Conservation (phyloP, 495 filamentous ascomycete species). For the Jackrogersella minutella region DNA sequence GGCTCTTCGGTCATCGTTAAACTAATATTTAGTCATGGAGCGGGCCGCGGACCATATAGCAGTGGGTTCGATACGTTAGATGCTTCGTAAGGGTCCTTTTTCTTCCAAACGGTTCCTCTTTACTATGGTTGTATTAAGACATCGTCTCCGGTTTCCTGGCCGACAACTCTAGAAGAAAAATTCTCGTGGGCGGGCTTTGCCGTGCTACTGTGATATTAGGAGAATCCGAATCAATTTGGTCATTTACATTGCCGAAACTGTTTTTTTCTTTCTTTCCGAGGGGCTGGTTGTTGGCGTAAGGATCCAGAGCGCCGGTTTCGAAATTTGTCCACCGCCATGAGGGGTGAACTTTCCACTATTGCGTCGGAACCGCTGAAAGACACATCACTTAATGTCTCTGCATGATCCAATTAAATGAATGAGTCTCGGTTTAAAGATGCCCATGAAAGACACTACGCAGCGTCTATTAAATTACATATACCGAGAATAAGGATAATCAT, state of each 20-base stretch:
- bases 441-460: not conserved
- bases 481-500: conserved; percentile 10
- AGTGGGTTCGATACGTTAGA: conserved; percentile 18
- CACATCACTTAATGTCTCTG: not conserved
- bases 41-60: conserved; percentile 34
- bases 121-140: conserved; percentile 20
- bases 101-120: conserved; percentile 19
- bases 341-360: not conserved
- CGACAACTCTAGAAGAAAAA: conserved; percentile 24
- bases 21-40: conserved; percentile 32
- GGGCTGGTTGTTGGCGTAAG: conserved; percentile 6
- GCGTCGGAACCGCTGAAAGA: not conserved
- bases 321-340: not conserved
- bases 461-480: not conserved
- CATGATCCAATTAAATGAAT: not conserved
- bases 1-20: conserved; percentile 1
- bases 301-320: conserved; percentile 5
- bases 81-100: conserved; percentile 16
- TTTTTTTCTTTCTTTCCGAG: conserved; percentile 7
- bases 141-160: conserved; percentile 32
- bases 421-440: not conserved
- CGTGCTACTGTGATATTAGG: not conserved
- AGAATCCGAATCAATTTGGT: conserved; percentile 7
- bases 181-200: conserved; percentile 17
- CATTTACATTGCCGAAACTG: conserved; percentile 4